Evolutionary conservation across 176 grass and related monocot genomes (phyloP), one percentile per base, ranked within the genome.

Genomic region (Carex scoparia): DNA sequence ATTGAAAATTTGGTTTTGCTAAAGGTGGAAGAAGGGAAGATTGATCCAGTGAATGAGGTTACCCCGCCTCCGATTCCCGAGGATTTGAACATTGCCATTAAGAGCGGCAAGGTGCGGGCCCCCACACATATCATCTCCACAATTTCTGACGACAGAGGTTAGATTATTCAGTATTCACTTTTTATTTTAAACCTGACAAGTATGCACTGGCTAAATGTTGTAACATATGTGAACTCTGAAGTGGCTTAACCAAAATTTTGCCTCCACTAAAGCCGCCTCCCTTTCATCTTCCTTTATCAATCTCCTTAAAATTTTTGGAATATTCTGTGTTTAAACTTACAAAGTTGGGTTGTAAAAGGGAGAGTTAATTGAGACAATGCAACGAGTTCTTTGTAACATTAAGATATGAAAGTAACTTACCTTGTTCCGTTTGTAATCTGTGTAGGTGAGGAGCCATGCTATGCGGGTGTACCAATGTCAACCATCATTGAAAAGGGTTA

Each of bases 91-190:
- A 92, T 84, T 73, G 96, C 96, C 28, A 95, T 99, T 44, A 95
- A 99, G 90, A 99, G 96, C 58, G 96, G 96, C 72, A 99, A 94
- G 87, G 96, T 99, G 83, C 96, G 93, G 59, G 96, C 96, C 84
- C 96, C 96, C 55, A 99, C 93, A 57, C 96, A 99, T 86, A 91
- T 99, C 63, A 99, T 99, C 88, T 99, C 96, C 87, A 99, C 96
- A 19, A 99, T 99, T 79, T 99, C 96, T 59, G 96, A 99, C 87
- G 96, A 99, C 74, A 93, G 93, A 99, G 96, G 96, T 99, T 91
- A 87, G 87, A 88, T 55, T 61, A 74, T 42, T 60, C 74, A 88
- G 46, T 61, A 74, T 42, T 60, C 74, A 12, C 67, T 65, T 3
- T 57, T 89, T 71, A 23, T 23, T 77, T 84, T 13, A 77, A 84